Evolutionary conservation across 352 stramenopile species (phyloP), one percentile per base, ranked within the genome.

Genomic region (Phytophthora pini): DNA sequence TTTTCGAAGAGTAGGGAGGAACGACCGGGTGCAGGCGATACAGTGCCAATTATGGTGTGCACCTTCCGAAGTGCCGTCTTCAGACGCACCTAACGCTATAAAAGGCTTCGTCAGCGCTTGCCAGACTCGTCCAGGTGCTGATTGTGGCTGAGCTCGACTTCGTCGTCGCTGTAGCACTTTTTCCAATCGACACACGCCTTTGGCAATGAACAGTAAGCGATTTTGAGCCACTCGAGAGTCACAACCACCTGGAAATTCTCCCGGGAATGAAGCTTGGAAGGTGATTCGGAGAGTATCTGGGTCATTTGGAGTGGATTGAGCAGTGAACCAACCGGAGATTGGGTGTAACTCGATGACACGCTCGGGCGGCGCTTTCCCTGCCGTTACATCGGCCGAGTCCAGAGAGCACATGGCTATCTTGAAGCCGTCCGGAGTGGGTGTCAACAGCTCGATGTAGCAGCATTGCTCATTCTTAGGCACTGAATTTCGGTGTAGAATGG

Each of bases 21-120:
- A 63, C 13, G 64, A 56, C 11, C 53, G 50, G 5, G 69, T 77
- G 34, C 69, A 77, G 27, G 65, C 64, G 45, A 77, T 74, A 44
- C 69, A 77, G 43, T 74, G 60, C 69, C 69, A 74, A 43, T 74
- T 77, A 29, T 47, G 59, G 56, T 77, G 69, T 11, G 41, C 39
- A 10, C 40, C 55, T n/a, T 54, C 55, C 0, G 50, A 55, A 9
- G 15, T 26, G 10, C 65, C 64, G 0, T 72, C 68, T 4, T 62
- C 29, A 5, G 62, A 59, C 8, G 51, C 46, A 8, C 51, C 50
- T 22, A 70, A 20, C 0, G 22, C 60, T 62, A 55, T 61, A 55
- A 74, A 56, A 0, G 59, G 26, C 12, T 66, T 47, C 26, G 48
- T 24, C 5, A 65, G 7, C 2, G 44, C 13, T 41, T 66, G 60